Percentiles rank a stretch among this genome's conserved stretches.
phyloP scores from a whole-genome alignment of 2,329 filamentous ascomycete species.

The Colletotrichum falcatum region DNA sequence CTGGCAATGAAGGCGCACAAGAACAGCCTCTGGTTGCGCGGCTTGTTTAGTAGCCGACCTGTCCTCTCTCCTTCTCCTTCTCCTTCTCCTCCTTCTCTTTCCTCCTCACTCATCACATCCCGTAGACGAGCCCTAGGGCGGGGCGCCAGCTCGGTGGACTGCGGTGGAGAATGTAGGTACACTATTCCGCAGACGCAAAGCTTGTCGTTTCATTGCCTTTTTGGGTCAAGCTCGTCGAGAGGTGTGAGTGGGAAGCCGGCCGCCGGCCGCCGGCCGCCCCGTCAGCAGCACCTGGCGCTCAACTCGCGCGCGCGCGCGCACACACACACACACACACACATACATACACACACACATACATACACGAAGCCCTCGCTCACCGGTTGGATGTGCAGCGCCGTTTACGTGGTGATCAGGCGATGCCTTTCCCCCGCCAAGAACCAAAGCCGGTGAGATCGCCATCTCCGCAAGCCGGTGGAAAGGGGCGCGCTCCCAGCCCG shows the following conservation, averaged over 20 bases:
- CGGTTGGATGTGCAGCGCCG: neutral
- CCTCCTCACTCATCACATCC: slow-evolving; percentile 10
- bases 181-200: slow-evolving; percentile 30
- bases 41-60: slow-evolving; percentile 6
- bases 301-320: no score
- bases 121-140: slow-evolving; percentile 32
- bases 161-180: slow-evolving; percentile 16
- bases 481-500: neutral
- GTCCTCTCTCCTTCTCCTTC: neutral
- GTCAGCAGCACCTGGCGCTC: slow-evolving; percentile 32
- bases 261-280: slow-evolving; percentile 38
- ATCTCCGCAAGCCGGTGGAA: slow-evolving; percentile 22
- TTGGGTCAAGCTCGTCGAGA: slow-evolving; percentile 21
- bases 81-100: no score
- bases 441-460: slow-evolving; percentile 21
- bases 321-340: neutral
- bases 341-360: neutral
- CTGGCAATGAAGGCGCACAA: slow-evolving; percentile 16
- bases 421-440: neutral
- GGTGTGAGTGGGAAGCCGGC: slow-evolving; percentile 23
- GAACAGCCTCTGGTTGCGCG: slow-evolving; percentile 19
- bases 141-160: slow-evolving; percentile 27
- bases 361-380: slow-evolving; percentile 7
- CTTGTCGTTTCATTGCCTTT: slow-evolving; percentile 36
- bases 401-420: slow-evolving; percentile 34